Evolutionary conservation across 164 flowering plant genomes (phyloP).

Genomic region (Paratinospora sagittata): DNA sequence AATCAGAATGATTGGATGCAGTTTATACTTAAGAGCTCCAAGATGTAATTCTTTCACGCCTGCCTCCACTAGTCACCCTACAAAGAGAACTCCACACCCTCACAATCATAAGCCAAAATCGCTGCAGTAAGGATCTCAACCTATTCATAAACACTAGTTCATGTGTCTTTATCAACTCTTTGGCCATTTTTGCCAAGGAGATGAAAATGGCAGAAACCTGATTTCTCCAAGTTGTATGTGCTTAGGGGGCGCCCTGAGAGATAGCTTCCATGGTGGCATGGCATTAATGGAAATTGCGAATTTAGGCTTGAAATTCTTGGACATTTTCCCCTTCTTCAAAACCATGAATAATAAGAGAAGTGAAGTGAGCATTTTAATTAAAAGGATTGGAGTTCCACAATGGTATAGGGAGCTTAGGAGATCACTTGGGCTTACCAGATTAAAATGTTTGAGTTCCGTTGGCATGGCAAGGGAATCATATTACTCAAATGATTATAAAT

Average conservation of each 20-base stretch:
- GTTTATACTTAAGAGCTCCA: conserved; percentile 28
- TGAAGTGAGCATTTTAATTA: no score
- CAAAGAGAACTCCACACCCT: conserved; percentile 29
- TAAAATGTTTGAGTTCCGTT: no score
- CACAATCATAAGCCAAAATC: conserved; percentile 23
- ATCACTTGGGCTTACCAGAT: no score
- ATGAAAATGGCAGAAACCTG: conserved; percentile 26
- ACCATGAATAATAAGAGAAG: conserved; percentile 8
- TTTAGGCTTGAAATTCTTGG: neutral
- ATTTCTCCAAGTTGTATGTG: conserved; percentile 35
- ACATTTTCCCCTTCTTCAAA: conserved; percentile 1
- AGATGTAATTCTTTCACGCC: conserved; percentile 26
- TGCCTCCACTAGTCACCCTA: conserved; percentile 46
- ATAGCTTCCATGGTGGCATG: conserved; percentile 23
- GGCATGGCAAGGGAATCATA: no score
- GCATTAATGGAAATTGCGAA: conserved; percentile 30
- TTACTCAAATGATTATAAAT: no score
- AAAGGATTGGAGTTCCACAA: no score
- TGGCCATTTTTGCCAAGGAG: conserved; percentile 35
- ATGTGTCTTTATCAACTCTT: conserved; percentile 35
- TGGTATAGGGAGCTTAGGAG: no score
- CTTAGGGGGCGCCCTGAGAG: conserved; percentile 43
- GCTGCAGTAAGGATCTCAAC: conserved; percentile 17
- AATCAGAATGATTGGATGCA: conserved; percentile 23
- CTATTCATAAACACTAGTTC: conserved; percentile 33